phyloP scores from a whole-genome alignment of 2,329 filamentous ascomycete species.

The Pyricularia grisea region DNA sequence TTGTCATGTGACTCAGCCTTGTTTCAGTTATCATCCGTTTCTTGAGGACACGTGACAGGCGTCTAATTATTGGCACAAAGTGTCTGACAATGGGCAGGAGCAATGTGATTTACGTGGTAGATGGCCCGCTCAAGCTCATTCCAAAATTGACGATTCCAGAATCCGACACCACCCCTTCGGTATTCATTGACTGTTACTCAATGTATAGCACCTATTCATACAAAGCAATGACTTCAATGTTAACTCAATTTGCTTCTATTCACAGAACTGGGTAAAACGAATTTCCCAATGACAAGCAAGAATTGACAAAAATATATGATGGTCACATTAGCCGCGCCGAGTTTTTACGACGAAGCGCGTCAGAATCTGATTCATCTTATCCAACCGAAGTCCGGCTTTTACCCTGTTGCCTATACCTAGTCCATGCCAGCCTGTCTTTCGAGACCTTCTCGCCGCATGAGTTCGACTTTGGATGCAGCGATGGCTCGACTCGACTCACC shows the following conservation, averaged over 20 bases:
- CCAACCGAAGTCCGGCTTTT: neutral
- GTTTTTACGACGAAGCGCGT: neutral
- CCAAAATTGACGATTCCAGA: no score
- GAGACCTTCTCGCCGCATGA: neutral
- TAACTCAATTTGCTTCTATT: no score
- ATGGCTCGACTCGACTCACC: neutral
- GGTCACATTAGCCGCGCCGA: neutral
- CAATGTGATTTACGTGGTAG: neutral
- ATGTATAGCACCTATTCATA: neutral
- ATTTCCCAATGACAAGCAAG: neutral
- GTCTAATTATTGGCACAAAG: neutral
- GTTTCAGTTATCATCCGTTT: neutral
- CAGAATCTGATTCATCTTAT: neutral
- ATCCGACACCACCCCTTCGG: neutral
- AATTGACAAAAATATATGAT: neutral
- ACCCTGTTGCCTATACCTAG: neutral
- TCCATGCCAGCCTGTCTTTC: neutral
- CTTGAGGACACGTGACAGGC: neutral
- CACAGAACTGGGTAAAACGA: neutral
- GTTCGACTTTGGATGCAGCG: neutral
- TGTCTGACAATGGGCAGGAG: neutral
- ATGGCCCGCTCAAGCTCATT: no score
- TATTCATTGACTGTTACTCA: neutral
- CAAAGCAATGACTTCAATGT: no score
- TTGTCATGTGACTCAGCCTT: neutral